Evolutionary conservation across 179 eudicot genomes (phyloP).

Genomic region (Silene vulgaris): DNA sequence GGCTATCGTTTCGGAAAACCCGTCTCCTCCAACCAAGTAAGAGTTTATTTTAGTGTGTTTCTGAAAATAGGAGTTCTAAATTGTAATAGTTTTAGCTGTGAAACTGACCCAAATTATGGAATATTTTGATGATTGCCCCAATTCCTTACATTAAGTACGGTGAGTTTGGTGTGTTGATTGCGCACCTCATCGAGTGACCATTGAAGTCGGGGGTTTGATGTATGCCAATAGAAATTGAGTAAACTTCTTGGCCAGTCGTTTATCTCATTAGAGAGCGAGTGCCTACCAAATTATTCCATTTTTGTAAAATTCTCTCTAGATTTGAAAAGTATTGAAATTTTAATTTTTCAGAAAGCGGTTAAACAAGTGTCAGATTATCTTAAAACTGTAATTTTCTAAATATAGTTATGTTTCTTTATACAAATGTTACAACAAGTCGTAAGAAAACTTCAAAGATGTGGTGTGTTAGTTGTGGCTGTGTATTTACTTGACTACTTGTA

Average conservation of each 20-base stretch:
- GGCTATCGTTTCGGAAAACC: constrained; percentile 49
- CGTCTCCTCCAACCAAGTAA: constrained; percentile 68
- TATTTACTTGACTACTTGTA: not conserved
- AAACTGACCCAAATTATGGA: not conserved
- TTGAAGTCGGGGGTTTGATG: too few relatives aligned
- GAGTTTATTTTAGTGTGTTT: not conserved
- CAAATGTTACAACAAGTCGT: too few relatives aligned
- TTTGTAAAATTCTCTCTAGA: not conserved
- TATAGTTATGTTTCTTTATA: not conserved
- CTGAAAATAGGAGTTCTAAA: not conserved
- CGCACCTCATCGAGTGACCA: too few relatives aligned
- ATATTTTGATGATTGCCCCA: too few relatives aligned
- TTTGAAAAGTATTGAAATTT: not conserved
- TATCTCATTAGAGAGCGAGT: too few relatives aligned
- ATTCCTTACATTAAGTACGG: too few relatives aligned
- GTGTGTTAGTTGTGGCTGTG: not conserved
- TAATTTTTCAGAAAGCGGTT: not conserved
- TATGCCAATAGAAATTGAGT: too few relatives aligned
- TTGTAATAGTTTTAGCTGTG: not conserved
- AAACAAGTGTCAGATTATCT: not conserved
- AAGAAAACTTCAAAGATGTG: not conserved
- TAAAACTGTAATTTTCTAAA: not conserved
- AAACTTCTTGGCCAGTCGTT: too few relatives aligned
- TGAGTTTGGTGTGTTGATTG: too few relatives aligned
- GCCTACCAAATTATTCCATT: not conserved